Evolutionary conservation across 2,329 filamentous ascomycete species (phyloP), one percentile per base, ranked within the genome.

Genomic region (Cladosporium sphaerospermum): DNA sequence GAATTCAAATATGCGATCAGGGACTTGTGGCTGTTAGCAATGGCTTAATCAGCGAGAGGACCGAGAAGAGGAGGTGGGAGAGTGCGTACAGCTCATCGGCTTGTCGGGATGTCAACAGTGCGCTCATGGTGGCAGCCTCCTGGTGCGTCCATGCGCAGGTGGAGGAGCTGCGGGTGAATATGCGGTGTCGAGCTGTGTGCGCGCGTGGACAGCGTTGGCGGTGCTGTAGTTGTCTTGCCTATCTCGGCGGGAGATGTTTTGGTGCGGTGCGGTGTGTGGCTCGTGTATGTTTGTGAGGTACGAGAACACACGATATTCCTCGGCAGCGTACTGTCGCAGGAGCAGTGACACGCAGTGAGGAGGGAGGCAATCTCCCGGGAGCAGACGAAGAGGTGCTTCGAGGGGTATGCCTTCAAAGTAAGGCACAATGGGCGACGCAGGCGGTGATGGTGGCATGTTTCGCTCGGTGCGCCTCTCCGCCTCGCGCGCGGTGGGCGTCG

Each of bases 1-100:
- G 88, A 84, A 44, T 83, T 78, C 16, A 96, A 78, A 69, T 96
- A 96, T 61, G 91, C 89, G 67, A 96, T 86, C 62, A 96, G 89
- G 59, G 90, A 88, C 76, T 95, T 95, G 78, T 96, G 89, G 67
- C 89, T 95, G 73, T 66, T 62, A 57, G 52, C 58, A 60, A 59
- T 23, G 47, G 45, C 45, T 42, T 54, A 55, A 66, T 69, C 63
- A 67, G 67, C 62, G 54, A 61, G 46, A 54, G 46, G 39, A 45
- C 33, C 50, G 41, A 50, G 53, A 42, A 23, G 47, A 53, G 54
- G 32, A 56, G 45, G 51, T 47, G 36, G 53, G 56, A 45, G 57
- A 31, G 51, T 57, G 79, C 86, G 72, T 79, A 92, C 88, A 93
- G 84, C 79, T 93, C 89, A 74, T 93, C 89, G 59, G 88, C 88